These are phyloP conservation scores for Camptophora hylomeconis DNA, from an alignment of 2,329 filamentous ascomycete genomes.

Conservation along the genomic window DNA sequence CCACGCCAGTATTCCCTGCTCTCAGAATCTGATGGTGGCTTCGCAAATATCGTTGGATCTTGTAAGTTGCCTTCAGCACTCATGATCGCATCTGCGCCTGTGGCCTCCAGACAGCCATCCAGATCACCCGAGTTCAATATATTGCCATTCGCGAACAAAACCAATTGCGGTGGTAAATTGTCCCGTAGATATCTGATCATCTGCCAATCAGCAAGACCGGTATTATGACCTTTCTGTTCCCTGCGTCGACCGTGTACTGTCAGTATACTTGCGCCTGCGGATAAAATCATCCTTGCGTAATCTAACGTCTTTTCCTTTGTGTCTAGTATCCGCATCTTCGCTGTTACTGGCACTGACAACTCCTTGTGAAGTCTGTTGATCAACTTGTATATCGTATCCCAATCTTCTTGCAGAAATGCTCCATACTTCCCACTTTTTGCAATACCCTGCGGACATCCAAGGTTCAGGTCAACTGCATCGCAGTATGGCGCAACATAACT, in stretches of 20 bases:
- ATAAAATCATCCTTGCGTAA: conserved; percentile 78
- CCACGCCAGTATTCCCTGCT: conserved; percentile 71
- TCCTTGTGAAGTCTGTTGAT: conserved; percentile 71
- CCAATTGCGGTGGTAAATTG: conserved; percentile 70
- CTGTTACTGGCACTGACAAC: conserved; percentile 74
- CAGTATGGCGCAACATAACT: conserved; percentile 70
- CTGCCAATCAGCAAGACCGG: conserved; percentile 85
- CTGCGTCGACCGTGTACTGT: conserved; percentile 80
- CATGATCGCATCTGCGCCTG: conserved; percentile 88
- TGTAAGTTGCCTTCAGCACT: conserved; percentile 90
- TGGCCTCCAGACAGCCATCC: conserved; percentile 61
- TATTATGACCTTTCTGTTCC: conserved; percentile 93
- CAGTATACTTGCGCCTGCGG: conserved; percentile 80
- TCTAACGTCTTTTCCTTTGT: conserved; percentile 73
- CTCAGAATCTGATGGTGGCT: conserved; percentile 52
- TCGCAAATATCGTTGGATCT: conserved; percentile 75
- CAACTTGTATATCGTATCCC: conserved; percentile 66
- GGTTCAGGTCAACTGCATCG: conserved; percentile 81
- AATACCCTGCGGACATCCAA: conserved; percentile 94
- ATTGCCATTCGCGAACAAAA: conserved; percentile 95
- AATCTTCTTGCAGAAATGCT: conserved; percentile 88
- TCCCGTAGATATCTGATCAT: conserved; percentile 71
- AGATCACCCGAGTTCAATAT: conserved; percentile 72
- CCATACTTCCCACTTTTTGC: conserved; percentile 84
- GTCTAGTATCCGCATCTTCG: conserved; percentile 85